A percentile compares a stretch with the other conserved stretches of the same genome.
Conservation (phyloP, 805 yeast genomes). For the Maudiozyma barnettii region DNA sequence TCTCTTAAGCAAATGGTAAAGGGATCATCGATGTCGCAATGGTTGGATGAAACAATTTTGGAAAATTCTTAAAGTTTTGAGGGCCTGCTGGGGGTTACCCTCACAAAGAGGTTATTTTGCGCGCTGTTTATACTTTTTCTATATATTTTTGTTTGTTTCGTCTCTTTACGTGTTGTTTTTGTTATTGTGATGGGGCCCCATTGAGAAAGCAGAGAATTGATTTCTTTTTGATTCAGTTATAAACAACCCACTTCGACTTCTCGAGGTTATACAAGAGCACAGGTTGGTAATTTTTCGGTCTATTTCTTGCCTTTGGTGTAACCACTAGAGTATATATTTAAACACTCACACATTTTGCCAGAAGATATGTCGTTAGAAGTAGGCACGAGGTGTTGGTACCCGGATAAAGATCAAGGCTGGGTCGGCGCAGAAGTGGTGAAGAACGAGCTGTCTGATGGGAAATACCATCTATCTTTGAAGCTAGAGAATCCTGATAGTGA, state of each 20-base stretch:
- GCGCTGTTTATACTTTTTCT: background rate
- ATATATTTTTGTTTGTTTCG: background rate
- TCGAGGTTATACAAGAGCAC: no score
- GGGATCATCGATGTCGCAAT: no score
- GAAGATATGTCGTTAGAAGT: conserved; percentile 35
- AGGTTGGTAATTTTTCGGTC: no score
- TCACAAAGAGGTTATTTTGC: no score
- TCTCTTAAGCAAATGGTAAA: no score
- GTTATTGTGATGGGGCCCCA: background rate
- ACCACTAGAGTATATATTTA: background rate
- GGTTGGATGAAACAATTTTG: no score
- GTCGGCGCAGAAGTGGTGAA: conserved; percentile 54
- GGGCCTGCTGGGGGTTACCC: no score
- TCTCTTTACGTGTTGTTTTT: background rate
- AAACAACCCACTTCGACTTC: no score
- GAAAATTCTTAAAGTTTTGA: no score
- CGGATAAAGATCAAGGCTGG: conserved; percentile 63
- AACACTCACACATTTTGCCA: background rate
- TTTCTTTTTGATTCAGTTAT: no score
- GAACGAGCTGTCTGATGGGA: conserved; percentile 33
- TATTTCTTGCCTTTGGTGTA: background rate
- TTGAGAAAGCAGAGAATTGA: background rate
- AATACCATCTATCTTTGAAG: conserved; percentile 41
- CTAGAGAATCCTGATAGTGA: conserved; percentile 37
- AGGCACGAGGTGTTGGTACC: conserved; percentile 71